phyloP scores from a whole-genome alignment of 139 green algal species.

The Tetratostichococcus sp. region DNA sequence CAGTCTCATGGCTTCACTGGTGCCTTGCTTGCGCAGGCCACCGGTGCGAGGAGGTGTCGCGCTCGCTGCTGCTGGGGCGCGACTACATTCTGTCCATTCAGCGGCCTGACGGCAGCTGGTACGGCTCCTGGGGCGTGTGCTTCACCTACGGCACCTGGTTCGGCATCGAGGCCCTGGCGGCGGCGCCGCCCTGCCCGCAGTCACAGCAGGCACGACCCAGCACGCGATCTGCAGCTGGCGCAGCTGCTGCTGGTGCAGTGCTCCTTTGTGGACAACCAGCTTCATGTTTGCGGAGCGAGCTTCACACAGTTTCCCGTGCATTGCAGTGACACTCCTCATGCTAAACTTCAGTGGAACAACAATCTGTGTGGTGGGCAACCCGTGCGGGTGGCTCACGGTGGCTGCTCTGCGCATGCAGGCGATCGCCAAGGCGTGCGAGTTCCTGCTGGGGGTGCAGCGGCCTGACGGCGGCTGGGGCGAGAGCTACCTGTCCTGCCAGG shows the following conservation, averaged over 20 bases:
- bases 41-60: neutral
- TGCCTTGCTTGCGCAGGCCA: too few relatives aligned
- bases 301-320: too few relatives aligned
- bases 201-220: neutral
- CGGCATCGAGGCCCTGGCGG: slow-evolving; percentile 69
- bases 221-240: too few relatives aligned
- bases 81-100: slow-evolving; percentile 60
- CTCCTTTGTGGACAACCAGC: too few relatives aligned
- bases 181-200: neutral
- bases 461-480: slow-evolving; percentile 94
- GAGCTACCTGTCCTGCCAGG: slow-evolving; percentile 94
- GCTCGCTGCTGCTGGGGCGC: slow-evolving; percentile 12
- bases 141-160: slow-evolving; percentile 99
- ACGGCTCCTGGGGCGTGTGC: slow-evolving; percentile 97
- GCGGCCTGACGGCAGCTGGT: slow-evolving; percentile 90
- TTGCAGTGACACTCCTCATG: too few relatives aligned
- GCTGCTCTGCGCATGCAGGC: neutral
- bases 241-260: too few relatives aligned
- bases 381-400: too few relatives aligned
- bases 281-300: too few relatives aligned
- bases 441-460: slow-evolving; percentile 86
- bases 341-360: too few relatives aligned
- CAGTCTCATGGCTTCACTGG: too few relatives aligned
- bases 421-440: slow-evolving; percentile 52
- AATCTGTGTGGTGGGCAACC: too few relatives aligned